Percentiles rank a stretch among this genome's conserved stretches.
These are phyloP conservation scores for Crassisporium funariophilum DNA, from an alignment of 768 basidiomycete species.

Conservation along the genomic window DNA sequence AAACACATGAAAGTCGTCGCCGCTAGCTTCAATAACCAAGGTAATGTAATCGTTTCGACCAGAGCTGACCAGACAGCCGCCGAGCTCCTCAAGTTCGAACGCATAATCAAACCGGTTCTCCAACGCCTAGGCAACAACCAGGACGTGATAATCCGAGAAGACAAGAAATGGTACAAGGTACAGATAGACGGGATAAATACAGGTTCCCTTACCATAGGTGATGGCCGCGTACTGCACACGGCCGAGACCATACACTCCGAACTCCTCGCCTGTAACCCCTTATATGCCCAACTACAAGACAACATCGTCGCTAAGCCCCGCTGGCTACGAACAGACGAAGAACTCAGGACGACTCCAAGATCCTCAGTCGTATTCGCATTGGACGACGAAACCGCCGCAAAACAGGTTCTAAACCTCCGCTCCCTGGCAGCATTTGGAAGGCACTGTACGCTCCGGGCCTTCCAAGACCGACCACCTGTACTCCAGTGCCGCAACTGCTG, in stretches of 20 bases:
- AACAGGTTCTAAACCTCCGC: constrained; percentile 6
- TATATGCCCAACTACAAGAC: too few relatives aligned
- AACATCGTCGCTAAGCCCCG: constrained; percentile 9
- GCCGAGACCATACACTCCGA: constrained; percentile 10
- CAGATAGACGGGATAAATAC: constrained; percentile 18
- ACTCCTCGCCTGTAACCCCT: constrained; percentile 13
- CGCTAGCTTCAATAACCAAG: constrained; percentile 15
- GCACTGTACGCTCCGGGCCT: too few relatives aligned
- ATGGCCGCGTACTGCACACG: not conserved
- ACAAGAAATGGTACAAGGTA: constrained; percentile 22
- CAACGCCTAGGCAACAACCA: constrained; percentile 4
- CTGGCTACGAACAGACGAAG: constrained; percentile 12
- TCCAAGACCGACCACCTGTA: too few relatives aligned
- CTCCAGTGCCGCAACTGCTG: too few relatives aligned
- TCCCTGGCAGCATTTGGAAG: too few relatives aligned
- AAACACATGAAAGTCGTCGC: constrained; percentile 17
- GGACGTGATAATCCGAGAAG: constrained; percentile 11
- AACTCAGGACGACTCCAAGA: constrained; percentile 4
- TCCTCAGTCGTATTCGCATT: constrained; percentile 14
- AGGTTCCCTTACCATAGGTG: constrained; percentile 1
- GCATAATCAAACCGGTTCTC: constrained; percentile 10
- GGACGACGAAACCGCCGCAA: constrained; percentile 8
- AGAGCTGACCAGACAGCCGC: constrained; percentile 17
- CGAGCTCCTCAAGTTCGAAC: constrained; percentile 12
- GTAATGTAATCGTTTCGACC: constrained; percentile 19